Conservation (phyloP, 441 rosid species). For the Arabidopsis lyrata region DNA sequence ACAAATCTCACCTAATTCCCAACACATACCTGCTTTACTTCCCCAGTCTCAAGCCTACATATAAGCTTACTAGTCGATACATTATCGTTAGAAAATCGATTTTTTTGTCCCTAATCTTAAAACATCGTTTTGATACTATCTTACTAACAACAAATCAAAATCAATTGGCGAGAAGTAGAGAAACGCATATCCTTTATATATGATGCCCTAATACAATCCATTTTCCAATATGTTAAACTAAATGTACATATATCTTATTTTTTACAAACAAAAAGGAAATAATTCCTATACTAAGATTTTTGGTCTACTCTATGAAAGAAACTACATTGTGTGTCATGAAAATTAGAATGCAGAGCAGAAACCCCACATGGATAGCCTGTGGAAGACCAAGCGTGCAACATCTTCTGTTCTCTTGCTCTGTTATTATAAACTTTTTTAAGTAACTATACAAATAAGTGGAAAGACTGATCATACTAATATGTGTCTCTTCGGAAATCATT, state of each 20-base stretch:
- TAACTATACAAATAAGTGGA: constrained; percentile 21
- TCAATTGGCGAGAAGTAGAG: not conserved
- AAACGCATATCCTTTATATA: constrained; percentile 3
- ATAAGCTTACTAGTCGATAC: not conserved
- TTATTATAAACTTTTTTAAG: not conserved
- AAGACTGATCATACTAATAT: constrained; percentile 1
- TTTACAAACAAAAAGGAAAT: not conserved
- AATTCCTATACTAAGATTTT: not conserved
- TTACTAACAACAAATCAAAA: not conserved
- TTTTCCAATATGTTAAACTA: not conserved
- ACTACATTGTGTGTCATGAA: not conserved
- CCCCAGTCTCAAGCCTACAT: constrained; percentile 22
- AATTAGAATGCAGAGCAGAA: constrained; percentile 10
- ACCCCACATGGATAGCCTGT: constrained; percentile 59
- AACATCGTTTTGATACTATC: too few species aligned
- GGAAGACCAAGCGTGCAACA: constrained; percentile 34
- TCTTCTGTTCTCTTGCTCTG: constrained; percentile 15
- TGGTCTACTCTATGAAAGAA: not conserved
- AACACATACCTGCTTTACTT: constrained; percentile 34
- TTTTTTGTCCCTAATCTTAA: too few species aligned
- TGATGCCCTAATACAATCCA: not conserved
- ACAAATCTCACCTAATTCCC: constrained; percentile 43
- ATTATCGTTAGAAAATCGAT: too few species aligned
- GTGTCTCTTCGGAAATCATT: not conserved
- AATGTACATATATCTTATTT: not conserved